Conservation (phyloP, 2,329 filamentous ascomycete genomes). For the Colletotrichum zoysiae region DNA sequence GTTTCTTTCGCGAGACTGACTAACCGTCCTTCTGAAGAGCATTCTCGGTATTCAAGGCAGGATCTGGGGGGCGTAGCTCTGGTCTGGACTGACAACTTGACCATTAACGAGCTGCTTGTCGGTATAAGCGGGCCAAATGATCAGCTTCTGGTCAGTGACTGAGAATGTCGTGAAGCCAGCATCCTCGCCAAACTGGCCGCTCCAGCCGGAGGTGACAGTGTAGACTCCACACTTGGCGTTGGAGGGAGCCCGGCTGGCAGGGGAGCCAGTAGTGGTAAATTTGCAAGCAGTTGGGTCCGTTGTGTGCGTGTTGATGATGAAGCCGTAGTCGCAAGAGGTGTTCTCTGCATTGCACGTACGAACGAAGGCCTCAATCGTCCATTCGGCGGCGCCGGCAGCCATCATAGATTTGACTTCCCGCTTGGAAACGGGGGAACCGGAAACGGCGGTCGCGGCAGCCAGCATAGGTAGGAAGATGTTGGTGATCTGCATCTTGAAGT, state of each 20-base stretch:
- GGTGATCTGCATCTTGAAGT: conserved; percentile 59
- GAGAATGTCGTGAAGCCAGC: conserved; percentile 67
- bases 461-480: conserved; percentile 55
- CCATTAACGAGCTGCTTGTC: conserved; percentile 62
- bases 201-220: conserved; percentile 67
- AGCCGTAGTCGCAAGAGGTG: conserved; percentile 59
- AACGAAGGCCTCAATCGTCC: conserved; percentile 57
- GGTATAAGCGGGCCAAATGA: conserved; percentile 66
- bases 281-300: conserved; percentile 50
- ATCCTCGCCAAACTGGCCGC: conserved; percentile 64
- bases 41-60: conserved; percentile 21
- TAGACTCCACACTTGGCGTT: conserved; percentile 61
- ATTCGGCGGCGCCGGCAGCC: conserved; percentile 53
- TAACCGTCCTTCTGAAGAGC: not conserved
- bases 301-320: conserved; percentile 55
- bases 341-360: conserved; percentile 56
- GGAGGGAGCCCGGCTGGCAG: conserved; percentile 54
- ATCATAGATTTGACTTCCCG: conserved; percentile 53
- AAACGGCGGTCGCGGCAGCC: conserved; percentile 45
- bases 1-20: not conserved
- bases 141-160: conserved; percentile 61
- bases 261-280: conserved; percentile 56
- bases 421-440: conserved; percentile 27
- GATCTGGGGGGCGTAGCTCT: conserved; percentile 56
- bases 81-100: conserved; percentile 61